Evolutionary conservation across 2,329 filamentous ascomycete species (phyloP).

Genomic region (Chaetomium sp.): DNA sequence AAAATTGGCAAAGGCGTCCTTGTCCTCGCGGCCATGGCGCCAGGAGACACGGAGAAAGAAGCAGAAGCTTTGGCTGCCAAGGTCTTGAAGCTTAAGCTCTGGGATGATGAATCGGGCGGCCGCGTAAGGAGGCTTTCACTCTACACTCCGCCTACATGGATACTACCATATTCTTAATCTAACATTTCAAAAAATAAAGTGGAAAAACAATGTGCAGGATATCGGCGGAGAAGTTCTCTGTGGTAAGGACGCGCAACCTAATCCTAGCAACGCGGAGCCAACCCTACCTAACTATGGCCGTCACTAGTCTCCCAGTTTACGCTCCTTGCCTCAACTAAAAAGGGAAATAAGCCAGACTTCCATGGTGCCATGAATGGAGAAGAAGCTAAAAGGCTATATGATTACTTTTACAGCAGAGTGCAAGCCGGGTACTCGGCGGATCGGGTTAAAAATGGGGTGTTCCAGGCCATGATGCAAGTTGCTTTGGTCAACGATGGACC

Average conservation of each 20-base stretch:
- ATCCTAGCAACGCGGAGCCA: neutral
- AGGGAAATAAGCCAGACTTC: slow-evolving; percentile 92
- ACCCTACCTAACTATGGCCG: slow-evolving; percentile 1
- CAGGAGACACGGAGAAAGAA: slow-evolving; percentile 84
- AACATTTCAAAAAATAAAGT: slow-evolving; percentile 43
- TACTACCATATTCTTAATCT: slow-evolving; percentile 6
- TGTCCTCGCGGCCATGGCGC: slow-evolving; percentile 85
- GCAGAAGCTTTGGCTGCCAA: slow-evolving; percentile 77
- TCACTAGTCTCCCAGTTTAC: slow-evolving; percentile 89
- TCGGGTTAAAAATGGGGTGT: slow-evolving; percentile 87
- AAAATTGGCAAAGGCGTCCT: slow-evolving; percentile 85
- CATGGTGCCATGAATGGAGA: slow-evolving; percentile 76
- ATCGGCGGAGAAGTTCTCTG: slow-evolving; percentile 91
- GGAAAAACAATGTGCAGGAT: slow-evolving; percentile 85
- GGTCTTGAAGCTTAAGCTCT: slow-evolving; percentile 82
- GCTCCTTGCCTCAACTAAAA: slow-evolving; percentile 84
- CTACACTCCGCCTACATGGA: slow-evolving; percentile 1
- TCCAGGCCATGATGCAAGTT: slow-evolving; percentile 99
- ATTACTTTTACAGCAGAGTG: slow-evolving; percentile 74
- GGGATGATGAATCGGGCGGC: slow-evolving; percentile 72
- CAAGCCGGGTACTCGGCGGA: slow-evolving; percentile 63
- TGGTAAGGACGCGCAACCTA: slow-evolving; percentile 47
- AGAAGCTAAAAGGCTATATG: slow-evolving; percentile 74
- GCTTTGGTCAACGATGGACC: slow-evolving; percentile 81
- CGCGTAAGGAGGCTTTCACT: slow-evolving; percentile 42